Base-by-base conservation (phyloP, 2,329 filamentous ascomycete species). In the Colletotrichum limetticola region DNA sequence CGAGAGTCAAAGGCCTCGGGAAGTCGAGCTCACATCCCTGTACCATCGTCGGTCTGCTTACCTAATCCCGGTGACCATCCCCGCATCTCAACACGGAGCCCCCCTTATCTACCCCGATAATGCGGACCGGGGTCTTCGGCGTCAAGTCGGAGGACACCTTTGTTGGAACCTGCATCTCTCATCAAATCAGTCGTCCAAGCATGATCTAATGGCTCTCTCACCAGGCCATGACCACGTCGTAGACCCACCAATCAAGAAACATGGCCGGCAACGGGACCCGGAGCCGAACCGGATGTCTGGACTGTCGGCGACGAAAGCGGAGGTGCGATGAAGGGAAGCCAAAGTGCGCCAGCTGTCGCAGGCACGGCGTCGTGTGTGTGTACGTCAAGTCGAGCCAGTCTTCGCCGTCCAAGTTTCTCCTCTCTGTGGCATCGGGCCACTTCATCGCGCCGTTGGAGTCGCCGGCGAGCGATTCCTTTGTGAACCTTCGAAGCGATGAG, bases 191-290 rank as follows among this genome's bases (percentile, higher is more conserved):
- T 60, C 26, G 6, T 49, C 30, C n/a, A 7, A 7, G 19, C 52
- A 55, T 46, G 49, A n/a, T 37, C n/a, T 42, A 19, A 35, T 46
- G 52, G 52, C 26, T 9, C 22, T 46, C 32, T 19, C 32, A 32
- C 32, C 32, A 30, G 19, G 22, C 24, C 52, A 66, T 26, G 9
- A n/a, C 55, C 55, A 16, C 64, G 49, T 5, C 49, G 22, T 26
- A 32, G 53, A 42, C 37, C 37, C 32, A 28, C 46, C 42, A 0
- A 56, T 53, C 49, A n/a, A n/a, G 37, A 30, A 24, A 24, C 58
- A 65, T 69, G 60, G 35, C 52, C 22, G 37, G 59, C 4, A 65
- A 65, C 24, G 67, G 67, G 26, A 56, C 59, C 28, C 49, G 67
- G 32, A 57, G 49, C 35, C 58, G 67, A 11, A 53, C 61, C 1